Evolutionary conservation across 108 stramenopile genomes (phyloP), one percentile per base, ranked within the genome.

Genomic region (Skeletonema costatum): DNA sequence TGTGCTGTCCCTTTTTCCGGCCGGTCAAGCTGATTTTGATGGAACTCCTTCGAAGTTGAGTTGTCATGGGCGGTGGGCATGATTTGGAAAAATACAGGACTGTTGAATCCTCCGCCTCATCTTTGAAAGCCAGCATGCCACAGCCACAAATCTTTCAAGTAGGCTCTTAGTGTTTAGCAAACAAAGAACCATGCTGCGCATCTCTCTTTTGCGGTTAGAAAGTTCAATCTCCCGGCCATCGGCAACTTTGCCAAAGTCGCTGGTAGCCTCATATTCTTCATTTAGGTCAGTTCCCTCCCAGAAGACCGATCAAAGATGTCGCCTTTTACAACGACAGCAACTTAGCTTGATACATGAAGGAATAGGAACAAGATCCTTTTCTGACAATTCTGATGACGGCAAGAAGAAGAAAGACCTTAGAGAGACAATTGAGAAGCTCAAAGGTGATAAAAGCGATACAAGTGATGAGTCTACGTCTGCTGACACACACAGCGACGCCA

Each of bases 361-460:
- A 46, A 46, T 31, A 60, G 38, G 38, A 13, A 25, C 46, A 36
- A 29, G 62, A 51, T 21, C 17, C n/a, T 74, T 51, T 65, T 51
- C 62, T 21, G 33, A 53, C 17, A 35, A 53, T 7, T 64, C 73
- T 33, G 32, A 61, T 4, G 53, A 13, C 31, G 48, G 41, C 5
- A 64, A 61, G 16, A 76, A 73, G 67, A 82, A 82, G 56, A 76
- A 76, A 66, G 75, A 76, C 58, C 75, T 82, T 19, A 75, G 81
- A 36, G 81, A 82, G 46, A 75, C 81, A n/a, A 73, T 82, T 42
- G 71, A 82, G 53, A 66, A 68, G 32, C 48, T 82, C 64, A 82
- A 81, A 58, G 59, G 36, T 17, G 65, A 80, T 35, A 38, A 35
- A 4, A 48, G 66, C 11, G 21, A 48, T 21, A 19, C 16, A 46